phyloP scores from a whole-genome alignment of 306 rosid genomes.

The Prosopis cineraria region DNA sequence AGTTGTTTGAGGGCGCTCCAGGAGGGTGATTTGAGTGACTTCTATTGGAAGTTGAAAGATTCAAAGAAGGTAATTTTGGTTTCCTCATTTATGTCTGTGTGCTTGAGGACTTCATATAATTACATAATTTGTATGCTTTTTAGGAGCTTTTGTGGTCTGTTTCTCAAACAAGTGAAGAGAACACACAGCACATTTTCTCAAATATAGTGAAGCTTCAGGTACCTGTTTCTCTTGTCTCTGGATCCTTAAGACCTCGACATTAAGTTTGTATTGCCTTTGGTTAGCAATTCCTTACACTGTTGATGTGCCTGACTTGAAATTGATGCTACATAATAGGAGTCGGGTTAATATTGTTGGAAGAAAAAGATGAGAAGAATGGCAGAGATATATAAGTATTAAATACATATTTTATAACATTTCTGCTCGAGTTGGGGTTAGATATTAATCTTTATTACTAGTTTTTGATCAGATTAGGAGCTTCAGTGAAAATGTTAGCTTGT shows the following conservation, averaged over 20 bases:
- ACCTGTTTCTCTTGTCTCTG: conserved; percentile 18
- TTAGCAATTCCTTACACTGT: not conserved
- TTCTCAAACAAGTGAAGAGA: conserved; percentile 92
- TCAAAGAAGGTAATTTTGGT: conserved; percentile 76
- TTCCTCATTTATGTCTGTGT: conserved; percentile 25
- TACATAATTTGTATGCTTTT: conserved; percentile 31
- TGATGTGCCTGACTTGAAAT: not conserved
- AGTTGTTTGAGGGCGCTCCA: conserved; percentile 92
- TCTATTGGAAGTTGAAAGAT: conserved; percentile 59
- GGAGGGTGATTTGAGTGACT: conserved; percentile 75
- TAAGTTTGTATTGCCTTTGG: conserved; percentile 14
- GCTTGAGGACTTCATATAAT: conserved; percentile 28
- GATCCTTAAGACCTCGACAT: conserved; percentile 28
- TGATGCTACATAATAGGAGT: not conserved
- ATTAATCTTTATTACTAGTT: not conserved
- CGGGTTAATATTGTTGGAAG: not conserved
- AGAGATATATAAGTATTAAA: not conserved
- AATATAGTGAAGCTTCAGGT: conserved; percentile 90
- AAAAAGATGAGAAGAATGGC: not conserved
- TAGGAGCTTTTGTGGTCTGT: conserved; percentile 87
- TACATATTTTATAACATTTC: not conserved
- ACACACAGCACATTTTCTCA: conserved; percentile 78
- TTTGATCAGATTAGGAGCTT: not conserved
- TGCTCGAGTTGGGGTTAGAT: not conserved
- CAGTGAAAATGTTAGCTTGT: not conserved